These are phyloP conservation scores for Paspalum vaginatum DNA, from an alignment of 176 grass and related monocot genomes.

Conservation along the genomic window DNA sequence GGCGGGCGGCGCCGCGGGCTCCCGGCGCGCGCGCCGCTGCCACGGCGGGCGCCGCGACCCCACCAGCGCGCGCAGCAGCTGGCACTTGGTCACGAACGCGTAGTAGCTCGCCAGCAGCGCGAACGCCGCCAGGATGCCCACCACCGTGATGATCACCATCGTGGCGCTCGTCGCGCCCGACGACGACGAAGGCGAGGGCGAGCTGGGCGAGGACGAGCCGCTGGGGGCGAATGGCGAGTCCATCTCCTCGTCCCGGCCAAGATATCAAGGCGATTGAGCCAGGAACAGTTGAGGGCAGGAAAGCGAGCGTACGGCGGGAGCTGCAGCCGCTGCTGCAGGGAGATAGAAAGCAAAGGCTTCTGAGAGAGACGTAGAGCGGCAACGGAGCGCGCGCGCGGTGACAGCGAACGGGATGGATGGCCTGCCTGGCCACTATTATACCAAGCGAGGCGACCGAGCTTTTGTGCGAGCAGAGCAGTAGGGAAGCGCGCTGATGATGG, in stretches of 20 bases:
- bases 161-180: constrained; percentile 62
- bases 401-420: neutral
- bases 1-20: constrained; percentile 13
- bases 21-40: constrained; percentile 2
- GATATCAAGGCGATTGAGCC: constrained; percentile 6
- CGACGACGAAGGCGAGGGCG: constrained; percentile 19
- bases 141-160: constrained; percentile 74
- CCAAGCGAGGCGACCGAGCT: neutral
- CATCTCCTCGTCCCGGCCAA: neutral
- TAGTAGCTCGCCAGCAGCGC: constrained; percentile 85
- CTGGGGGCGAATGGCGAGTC: constrained; percentile 1
- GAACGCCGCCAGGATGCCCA: constrained; percentile 80
- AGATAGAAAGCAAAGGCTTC: constrained; percentile 7
- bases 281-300: constrained; percentile 33
- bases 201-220: neutral
- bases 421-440: neutral
- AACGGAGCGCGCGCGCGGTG: constrained; percentile 15
- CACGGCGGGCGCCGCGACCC: constrained; percentile 27
- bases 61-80: constrained; percentile 40
- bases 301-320: neutral
- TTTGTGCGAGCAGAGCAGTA: neutral
- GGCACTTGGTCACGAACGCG: constrained; percentile 80
- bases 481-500: neutral
- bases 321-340: neutral
- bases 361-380: constrained; percentile 49